phyloP scores from a whole-genome alignment of 1,139 yeast genomes.

The Debaryomyces sp. region DNA sequence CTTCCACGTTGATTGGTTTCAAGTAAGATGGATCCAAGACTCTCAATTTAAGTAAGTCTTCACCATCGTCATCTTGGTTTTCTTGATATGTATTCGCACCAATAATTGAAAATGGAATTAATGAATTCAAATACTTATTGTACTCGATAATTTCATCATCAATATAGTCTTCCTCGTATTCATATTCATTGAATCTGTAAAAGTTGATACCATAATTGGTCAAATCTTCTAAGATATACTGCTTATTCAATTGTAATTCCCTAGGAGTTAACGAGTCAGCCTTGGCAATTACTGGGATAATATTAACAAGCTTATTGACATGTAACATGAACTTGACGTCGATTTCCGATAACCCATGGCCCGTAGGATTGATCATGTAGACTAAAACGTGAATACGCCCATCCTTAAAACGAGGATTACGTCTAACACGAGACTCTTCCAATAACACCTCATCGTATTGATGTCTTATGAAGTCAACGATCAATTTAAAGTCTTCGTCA shows the following conservation, averaged over 20 bases:
- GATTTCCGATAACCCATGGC: slow-evolving; percentile 49
- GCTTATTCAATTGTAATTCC: slow-evolving; percentile 41
- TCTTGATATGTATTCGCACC: slow-evolving; percentile 49
- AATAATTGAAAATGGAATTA: slow-evolving; percentile 46
- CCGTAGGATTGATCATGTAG: slow-evolving; percentile 51
- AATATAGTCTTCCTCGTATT: slow-evolving; percentile 48
- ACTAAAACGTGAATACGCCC: slow-evolving; percentile 51
- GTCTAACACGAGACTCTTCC: slow-evolving; percentile 50
- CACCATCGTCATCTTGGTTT: slow-evolving; percentile 38
- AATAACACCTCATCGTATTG: slow-evolving; percentile 53
- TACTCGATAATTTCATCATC: slow-evolving; percentile 54
- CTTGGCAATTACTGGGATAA: slow-evolving; percentile 47
- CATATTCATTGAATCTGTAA: slow-evolving; percentile 52
- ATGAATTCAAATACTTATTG: slow-evolving; percentile 46
- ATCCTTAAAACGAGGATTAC: slow-evolving; percentile 51
- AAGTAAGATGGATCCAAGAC: slow-evolving; percentile 37
- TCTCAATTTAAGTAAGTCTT: slow-evolving; percentile 41
- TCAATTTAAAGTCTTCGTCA: slow-evolving; percentile 46
- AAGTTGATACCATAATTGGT: slow-evolving; percentile 41
- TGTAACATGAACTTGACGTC: slow-evolving; percentile 45
- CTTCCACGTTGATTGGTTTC: slow-evolving; percentile 52
- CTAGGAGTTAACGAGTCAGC: slow-evolving; percentile 44
- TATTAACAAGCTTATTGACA: slow-evolving; percentile 44
- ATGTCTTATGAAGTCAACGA: slow-evolving; percentile 52
- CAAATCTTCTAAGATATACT: slow-evolving; percentile 46